Evolutionary conservation across 345 rosid species (phyloP), one percentile per base, ranked within the genome.

Genomic region (Ailanthus altissimus): DNA sequence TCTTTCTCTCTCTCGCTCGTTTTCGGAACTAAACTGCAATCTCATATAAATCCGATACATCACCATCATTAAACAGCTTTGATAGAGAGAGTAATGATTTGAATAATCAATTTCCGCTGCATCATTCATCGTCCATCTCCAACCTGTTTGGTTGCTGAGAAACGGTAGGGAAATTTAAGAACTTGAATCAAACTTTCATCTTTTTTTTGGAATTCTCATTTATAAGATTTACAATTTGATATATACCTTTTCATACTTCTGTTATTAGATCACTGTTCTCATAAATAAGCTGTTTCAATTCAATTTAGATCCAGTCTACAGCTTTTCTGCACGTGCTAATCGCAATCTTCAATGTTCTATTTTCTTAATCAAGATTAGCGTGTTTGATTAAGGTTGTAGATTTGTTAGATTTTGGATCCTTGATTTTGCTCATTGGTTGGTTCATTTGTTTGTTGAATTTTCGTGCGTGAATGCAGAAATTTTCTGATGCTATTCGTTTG

Each of bases 391-490:
- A 46, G 59, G 70, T 63, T 15, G 46, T 36, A 74, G 38, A 68
- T 28, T 15, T 15, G 3, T 8, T 23, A 18, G 72, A 62, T 38
- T 57, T 49, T 74, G 59, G 69, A 58, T 82, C 72, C 32, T 46
- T 20, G 42, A 21, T 75, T 49, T 25, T 77, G 45, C 58, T 76
- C 62, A 36, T 21, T 60, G 38, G 40, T 23, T 59, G 74, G 59
- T 65, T 26, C 25, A 20, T 23, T 63, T 63, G 10, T 50, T 46
- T 70, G 25, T 45, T 75, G 68, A 49, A 25, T 12, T 76, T 77
- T 65, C 64, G 61, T 3, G 60, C 32, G 38, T 67, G 23, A 77
- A 64, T 84, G 77, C 88, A 83, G 89, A 81, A 60, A 11, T 78
- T 79, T 73, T 76, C 32, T 6, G 16, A 74, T 62, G 15, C 53